phyloP scores from a whole-genome alignment of 805 yeast species.

The Metschnikowia rubicola region DNA sequence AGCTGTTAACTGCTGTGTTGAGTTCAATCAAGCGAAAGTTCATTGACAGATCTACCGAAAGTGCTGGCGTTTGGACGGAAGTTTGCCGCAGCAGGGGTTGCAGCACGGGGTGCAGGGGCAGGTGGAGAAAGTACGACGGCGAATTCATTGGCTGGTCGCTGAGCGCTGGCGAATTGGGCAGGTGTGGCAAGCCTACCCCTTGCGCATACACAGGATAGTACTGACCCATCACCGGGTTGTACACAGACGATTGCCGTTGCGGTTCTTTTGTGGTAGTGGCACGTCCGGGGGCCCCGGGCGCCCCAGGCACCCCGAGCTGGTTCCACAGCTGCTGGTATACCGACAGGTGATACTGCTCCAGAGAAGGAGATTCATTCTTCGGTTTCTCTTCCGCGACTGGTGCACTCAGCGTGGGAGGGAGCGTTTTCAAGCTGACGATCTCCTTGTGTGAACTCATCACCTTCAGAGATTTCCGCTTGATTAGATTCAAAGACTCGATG shows the following conservation, averaged over 20 bases:
- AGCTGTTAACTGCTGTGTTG: conserved; percentile 31
- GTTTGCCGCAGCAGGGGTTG: conserved; percentile 19
- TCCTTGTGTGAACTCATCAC: conserved; percentile 38
- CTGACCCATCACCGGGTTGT: conserved; percentile 6
- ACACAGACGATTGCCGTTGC: conserved; percentile 3
- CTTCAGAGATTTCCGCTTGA: conserved; percentile 68
- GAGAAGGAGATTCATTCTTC: conserved; percentile 4
- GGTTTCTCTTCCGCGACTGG: conserved; percentile 4
- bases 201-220: conserved; percentile 11
- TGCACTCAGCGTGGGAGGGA: conserved; percentile 25
- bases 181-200: conserved; percentile 11
- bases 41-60: conserved; percentile 17
- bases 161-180: conserved; percentile 13
- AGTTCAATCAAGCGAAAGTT: conserved; percentile 34
- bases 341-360: conserved; percentile 20
- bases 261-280: background rate
- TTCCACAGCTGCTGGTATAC: conserved; percentile 19
- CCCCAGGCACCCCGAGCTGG: conserved; percentile 10
- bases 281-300: background rate
- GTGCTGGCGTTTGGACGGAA: conserved; percentile 14
- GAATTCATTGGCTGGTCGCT: conserved; percentile 9
- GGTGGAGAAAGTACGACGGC: conserved; percentile 13
- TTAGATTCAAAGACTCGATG: conserved; percentile 63
- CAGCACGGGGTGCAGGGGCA: conserved; percentile 11
- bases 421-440: conserved; percentile 33